Percentiles rank a stretch among this genome's conserved stretches.
Conservation (phyloP, 495 filamentous ascomycete species). For the Pyrenula massariospora region DNA sequence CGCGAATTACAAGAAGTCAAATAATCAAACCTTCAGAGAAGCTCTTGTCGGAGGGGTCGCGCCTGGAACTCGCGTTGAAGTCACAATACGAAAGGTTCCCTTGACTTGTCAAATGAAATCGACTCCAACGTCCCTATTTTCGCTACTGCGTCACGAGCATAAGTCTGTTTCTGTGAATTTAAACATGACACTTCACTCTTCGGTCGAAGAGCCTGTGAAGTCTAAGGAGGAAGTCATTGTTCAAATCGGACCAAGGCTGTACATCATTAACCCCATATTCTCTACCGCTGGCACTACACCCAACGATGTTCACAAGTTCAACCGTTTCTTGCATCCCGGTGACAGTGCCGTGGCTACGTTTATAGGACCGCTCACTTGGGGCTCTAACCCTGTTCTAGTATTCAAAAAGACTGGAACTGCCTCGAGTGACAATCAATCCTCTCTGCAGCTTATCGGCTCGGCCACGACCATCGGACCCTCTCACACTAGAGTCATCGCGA, state of each 20-base stretch:
- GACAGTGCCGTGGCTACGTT: slow-evolving; percentile 85
- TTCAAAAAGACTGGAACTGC: slow-evolving; percentile 45
- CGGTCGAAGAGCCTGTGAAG: slow-evolving; percentile 60
- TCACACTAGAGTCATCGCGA: slow-evolving; percentile 72
- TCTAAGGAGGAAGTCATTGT: slow-evolving; percentile 83
- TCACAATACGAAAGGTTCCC: slow-evolving; percentile 69
- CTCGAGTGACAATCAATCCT: slow-evolving; percentile 15
- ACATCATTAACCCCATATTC: slow-evolving; percentile 83
- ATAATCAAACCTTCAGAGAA: slow-evolving; percentile 62
- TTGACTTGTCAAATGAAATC: slow-evolving; percentile 41
- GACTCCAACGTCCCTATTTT: slow-evolving; percentile 60
- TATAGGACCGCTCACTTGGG: slow-evolving; percentile 86
- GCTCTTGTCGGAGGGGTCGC: slow-evolving; percentile 74
- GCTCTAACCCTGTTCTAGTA: slow-evolving; percentile 75
- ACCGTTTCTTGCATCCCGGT: slow-evolving; percentile 84
- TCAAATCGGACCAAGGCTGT: slow-evolving; percentile 76
- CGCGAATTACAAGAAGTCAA: slow-evolving; percentile 69
- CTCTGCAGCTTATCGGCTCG: slow-evolving; percentile 63
- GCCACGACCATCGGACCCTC: slow-evolving; percentile 77
- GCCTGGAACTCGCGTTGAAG: slow-evolving; percentile 66
- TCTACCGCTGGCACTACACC: slow-evolving; percentile 71
- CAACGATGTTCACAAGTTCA: slow-evolving; percentile 94
- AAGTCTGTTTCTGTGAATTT: slow-evolving; percentile 82
- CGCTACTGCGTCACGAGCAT: slow-evolving; percentile 84
- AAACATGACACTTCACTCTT: slow-evolving; percentile 67